A percentile compares a stretch with the other conserved stretches of the same genome.
phyloP scores from a whole-genome alignment of 1,284 basidiomycete species.

The Taiwanofungus camphoratus region DNA sequence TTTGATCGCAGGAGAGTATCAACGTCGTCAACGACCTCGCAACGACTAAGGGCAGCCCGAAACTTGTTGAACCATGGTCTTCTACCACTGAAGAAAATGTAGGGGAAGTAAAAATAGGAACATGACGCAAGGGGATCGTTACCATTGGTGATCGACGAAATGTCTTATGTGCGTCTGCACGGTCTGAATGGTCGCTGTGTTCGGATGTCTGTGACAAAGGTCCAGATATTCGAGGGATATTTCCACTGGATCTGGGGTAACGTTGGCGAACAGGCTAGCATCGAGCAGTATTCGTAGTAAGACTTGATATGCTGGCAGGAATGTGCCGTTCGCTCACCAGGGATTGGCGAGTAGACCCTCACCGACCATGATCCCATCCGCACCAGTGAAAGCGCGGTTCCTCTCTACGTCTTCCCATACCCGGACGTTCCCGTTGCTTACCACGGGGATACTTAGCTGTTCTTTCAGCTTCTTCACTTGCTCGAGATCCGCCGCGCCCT shows the following conservation, averaged over 20 bases:
- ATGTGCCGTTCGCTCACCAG: conserved; percentile 37
- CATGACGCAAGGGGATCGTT: conserved; percentile 18
- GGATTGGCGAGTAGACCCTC: conserved; percentile 68
- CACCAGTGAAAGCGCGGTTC: conserved; percentile 53
- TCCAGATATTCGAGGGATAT: conserved; percentile 61
- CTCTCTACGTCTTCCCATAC: conserved; percentile 46
- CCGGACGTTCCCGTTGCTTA: conserved; percentile 76
- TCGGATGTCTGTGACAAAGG: conserved; percentile 44
- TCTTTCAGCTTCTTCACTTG: conserved; percentile 52
- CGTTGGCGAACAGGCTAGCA: conserved; percentile 45
- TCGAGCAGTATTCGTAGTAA: not conserved
- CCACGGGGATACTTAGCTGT: conserved; percentile 45
- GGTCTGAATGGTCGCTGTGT: conserved; percentile 39
- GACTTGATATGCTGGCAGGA: not conserved
- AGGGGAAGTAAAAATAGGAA: not conserved
- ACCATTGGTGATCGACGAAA: conserved; percentile 63
- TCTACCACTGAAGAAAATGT: conserved; percentile 32
- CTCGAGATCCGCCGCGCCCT: conserved; percentile 61
- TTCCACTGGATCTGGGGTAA: conserved; percentile 50
- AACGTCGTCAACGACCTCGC: conserved; percentile 40
- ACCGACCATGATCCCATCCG: conserved; percentile 75
- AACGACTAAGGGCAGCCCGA: conserved; percentile 37
- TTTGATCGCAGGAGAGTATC: conserved; percentile 38
- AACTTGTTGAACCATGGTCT: conserved; percentile 54
- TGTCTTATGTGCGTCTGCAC: conserved; percentile 56